phyloP scores from a whole-genome alignment of 495 filamentous ascomycete genomes.

The Penicillium longicatenatum region DNA sequence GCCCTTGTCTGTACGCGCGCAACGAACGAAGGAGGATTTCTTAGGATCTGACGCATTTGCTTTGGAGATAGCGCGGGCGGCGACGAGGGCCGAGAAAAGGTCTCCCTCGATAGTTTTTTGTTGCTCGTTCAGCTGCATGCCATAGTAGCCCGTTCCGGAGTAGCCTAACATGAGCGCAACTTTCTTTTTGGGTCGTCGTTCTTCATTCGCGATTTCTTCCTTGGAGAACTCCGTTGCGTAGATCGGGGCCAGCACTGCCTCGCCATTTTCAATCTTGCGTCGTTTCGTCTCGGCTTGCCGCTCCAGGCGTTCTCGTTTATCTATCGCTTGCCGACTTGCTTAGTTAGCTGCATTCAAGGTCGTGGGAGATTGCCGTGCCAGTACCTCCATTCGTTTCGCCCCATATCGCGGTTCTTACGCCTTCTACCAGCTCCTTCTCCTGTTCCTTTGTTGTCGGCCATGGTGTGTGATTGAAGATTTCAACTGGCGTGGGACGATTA shows the following conservation, averaged over 20 bases:
- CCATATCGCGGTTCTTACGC: slow-evolving; percentile 66
- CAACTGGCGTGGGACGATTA: slow-evolving; percentile 17
- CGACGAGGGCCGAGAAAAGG: slow-evolving; percentile 86
- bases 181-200: slow-evolving; percentile 88
- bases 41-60: slow-evolving; percentile 95
- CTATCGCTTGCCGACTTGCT: slow-evolving; percentile 62
- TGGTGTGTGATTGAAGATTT: slow-evolving; percentile 32
- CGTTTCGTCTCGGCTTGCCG: slow-evolving; percentile 59
- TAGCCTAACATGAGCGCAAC: slow-evolving; percentile 95
- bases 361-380: slow-evolving; percentile 3
- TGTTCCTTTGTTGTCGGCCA: slow-evolving; percentile 46
- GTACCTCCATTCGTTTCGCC: slow-evolving; percentile 66
- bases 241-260: slow-evolving; percentile 38
- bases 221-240: slow-evolving; percentile 62
- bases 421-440: slow-evolving; percentile 41
- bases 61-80: slow-evolving; percentile 89
- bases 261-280: slow-evolving; percentile 53
- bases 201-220: slow-evolving; percentile 83
- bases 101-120: slow-evolving; percentile 98
- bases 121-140: slow-evolving; percentile 77
- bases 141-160: slow-evolving; percentile 94
- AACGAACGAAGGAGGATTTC: slow-evolving; percentile 91
- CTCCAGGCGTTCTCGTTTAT: slow-evolving; percentile 65
- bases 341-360: slow-evolving; percentile 52
- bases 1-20: slow-evolving; percentile 95